A percentile compares a stretch with the other conserved stretches of the same genome.
These are phyloP conservation scores for Botrytis elliptica DNA, from an alignment of 2,329 filamentous ascomycete species.

Conservation along the genomic window DNA sequence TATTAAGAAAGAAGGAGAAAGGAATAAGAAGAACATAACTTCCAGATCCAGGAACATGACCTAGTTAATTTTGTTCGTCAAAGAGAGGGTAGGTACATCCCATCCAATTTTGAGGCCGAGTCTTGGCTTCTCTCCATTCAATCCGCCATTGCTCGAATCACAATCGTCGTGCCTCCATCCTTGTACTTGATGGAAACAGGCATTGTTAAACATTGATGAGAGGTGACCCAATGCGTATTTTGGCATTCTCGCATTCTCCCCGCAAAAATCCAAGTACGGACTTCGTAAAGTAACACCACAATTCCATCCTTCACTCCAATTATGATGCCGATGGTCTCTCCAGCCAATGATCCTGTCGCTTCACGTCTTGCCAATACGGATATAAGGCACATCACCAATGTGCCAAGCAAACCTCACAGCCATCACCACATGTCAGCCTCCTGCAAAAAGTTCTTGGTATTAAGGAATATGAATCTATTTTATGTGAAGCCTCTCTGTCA, in stretches of 20 bases:
- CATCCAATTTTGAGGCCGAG: background rate
- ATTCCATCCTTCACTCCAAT: background rate
- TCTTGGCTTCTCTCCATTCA: background rate
- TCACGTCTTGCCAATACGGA: constrained; percentile 11
- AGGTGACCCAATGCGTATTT: background rate
- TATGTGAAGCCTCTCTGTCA: background rate
- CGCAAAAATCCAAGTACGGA: background rate
- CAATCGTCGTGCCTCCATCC: background rate
- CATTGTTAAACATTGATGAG: background rate
- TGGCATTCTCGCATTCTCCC: background rate
- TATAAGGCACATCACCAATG: constrained; percentile 1
- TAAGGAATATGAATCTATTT: background rate
- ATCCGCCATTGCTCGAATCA: background rate
- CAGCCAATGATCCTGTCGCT: background rate
- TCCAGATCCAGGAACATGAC: background rate
- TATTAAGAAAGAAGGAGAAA: background rate
- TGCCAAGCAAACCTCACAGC: background rate
- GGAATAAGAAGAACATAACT: background rate
- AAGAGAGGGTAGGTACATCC: background rate
- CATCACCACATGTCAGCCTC: background rate
- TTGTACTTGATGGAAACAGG: background rate
- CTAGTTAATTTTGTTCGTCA: background rate
- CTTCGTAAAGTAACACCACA: background rate
- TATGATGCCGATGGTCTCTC: background rate
- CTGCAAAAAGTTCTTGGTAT: background rate